Conservation (phyloP, 2,329 filamentous ascomycete genomes). For the Penicillium glabrum region DNA sequence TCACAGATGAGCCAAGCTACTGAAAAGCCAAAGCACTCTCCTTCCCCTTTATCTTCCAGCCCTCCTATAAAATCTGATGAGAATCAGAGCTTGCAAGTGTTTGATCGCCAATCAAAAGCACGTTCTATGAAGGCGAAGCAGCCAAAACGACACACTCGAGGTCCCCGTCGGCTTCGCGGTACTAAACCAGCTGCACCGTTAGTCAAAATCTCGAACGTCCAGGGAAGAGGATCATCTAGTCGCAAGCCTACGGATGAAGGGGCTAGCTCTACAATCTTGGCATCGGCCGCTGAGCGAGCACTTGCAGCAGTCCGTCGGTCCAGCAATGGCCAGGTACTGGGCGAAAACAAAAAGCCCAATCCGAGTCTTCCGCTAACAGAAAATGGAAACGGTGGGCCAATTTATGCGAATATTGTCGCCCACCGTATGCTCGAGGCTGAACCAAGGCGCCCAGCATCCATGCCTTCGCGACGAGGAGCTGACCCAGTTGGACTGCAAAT, state of each 20-base stretch:
- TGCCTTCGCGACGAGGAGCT: constrained; percentile 14
- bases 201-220: constrained; percentile 24
- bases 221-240: constrained; percentile 34
- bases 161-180: constrained; percentile 18
- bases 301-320: constrained; percentile 39
- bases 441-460: constrained; percentile 22
- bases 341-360: constrained; percentile 10
- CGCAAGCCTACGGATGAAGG: constrained; percentile 14
- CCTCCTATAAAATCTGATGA: constrained; percentile 13
- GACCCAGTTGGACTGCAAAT: constrained; percentile 22
- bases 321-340: constrained; percentile 31
- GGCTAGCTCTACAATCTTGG: constrained; percentile 19
- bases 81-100: constrained; percentile 35
- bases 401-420: constrained; percentile 36
- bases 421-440: constrained; percentile 20
- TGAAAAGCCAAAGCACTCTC: constrained; percentile 25
- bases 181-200: constrained; percentile 24
- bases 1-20: constrained; percentile 34
- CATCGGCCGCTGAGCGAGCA: constrained; percentile 40
- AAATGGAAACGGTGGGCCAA: constrained; percentile 30
- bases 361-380: constrained; percentile 3
- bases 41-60: constrained; percentile 23
- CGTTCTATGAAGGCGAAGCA: constrained; percentile 10
- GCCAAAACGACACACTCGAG: constrained; percentile 7
- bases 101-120: constrained; percentile 22